Evolutionary conservation across 2,329 filamentous ascomycete genomes (phyloP), one percentile per base, ranked within the genome.

Genomic region (Truncatella angustata): DNA sequence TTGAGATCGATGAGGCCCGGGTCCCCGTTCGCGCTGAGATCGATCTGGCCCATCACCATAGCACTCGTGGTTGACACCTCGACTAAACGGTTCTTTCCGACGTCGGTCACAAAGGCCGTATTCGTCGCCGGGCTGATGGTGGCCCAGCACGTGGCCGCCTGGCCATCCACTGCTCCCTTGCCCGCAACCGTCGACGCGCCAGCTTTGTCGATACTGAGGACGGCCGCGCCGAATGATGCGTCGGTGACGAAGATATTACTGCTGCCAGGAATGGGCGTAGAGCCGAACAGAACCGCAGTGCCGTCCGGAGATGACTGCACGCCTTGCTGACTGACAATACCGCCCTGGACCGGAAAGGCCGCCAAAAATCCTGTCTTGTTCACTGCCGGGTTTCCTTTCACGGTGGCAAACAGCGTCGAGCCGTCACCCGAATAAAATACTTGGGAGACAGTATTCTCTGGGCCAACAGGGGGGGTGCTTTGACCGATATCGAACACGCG

Each of bases 61-160:
- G 80, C 81, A 53, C 81, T 73, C 0, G 60, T 51, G 0, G 74
- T 42, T 37, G 76, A 77, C 70, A 86, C 77, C 66, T 86, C 81
- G 0, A 86, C 73, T 0, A 87, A 58, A 3, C 74, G 71, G 60
- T 83, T 78, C 3, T 68, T 58, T 0, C 52, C 75, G 0, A 78
- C 79, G 56, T 87, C 84, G 0, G 81, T 79, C 3, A 87, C 79
- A 53, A 82, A 87, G 0, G 77, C 79, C 0, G 73, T 80, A 6
- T 70, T 66, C 0, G 78, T 81, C 0, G 66, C 63, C 0, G 66
- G 52, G 0, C 78, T 80, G 36, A 84, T 68, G 1, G 80, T 70
- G 0, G 70, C 73, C 83, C 83, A 86, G 64, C 82, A 86, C 0
- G 79, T 83, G 1, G 80, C 79, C 5, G 54, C 63, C 59, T 87